Evolutionary conservation across 169 alveolate genomes (phyloP).

Genomic region (Cryptosporidium bovis): DNA sequence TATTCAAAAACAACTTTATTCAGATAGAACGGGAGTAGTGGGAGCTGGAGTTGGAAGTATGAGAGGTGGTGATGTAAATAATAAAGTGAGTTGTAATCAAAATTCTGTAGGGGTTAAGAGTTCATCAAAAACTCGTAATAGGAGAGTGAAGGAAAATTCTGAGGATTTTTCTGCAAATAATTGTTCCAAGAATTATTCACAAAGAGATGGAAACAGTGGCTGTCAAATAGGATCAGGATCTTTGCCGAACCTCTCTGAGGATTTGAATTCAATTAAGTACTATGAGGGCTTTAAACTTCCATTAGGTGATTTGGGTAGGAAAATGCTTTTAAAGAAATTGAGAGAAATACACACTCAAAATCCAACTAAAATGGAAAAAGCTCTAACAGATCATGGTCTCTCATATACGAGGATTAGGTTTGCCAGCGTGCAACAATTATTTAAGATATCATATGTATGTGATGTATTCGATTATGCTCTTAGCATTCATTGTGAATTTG

Average conservation of each 20-base stretch:
- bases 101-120: background rate
- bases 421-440: conserved; percentile 69
- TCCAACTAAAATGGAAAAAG: conserved; percentile 74
- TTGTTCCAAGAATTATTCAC: background rate
- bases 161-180: conserved; percentile 24
- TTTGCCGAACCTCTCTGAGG: conserved; percentile 26
- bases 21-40: too few relatives aligned
- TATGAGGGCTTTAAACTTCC: conserved; percentile 70
- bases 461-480: conserved; percentile 72
- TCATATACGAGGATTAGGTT: conserved; percentile 67
- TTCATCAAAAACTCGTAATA: conserved; percentile 39
- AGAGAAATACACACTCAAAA: conserved; percentile 73
- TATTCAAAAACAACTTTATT: too few relatives aligned
- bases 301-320: conserved; percentile 67
- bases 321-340: conserved; percentile 52
- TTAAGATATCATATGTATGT: conserved; percentile 65
- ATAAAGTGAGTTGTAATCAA: background rate
- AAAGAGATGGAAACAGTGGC: conserved; percentile 7
- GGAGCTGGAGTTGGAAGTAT: too few relatives aligned
- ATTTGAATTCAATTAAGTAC: conserved; percentile 54
- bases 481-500: conserved; percentile 71
- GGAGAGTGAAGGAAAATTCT: conserved; percentile 24
- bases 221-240: background rate
- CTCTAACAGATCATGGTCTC: conserved; percentile 68
- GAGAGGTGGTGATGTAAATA: background rate